Base-by-base conservation (phyloP, 2,329 filamentous ascomycete genomes). In the Epichloe festucae region DNA sequence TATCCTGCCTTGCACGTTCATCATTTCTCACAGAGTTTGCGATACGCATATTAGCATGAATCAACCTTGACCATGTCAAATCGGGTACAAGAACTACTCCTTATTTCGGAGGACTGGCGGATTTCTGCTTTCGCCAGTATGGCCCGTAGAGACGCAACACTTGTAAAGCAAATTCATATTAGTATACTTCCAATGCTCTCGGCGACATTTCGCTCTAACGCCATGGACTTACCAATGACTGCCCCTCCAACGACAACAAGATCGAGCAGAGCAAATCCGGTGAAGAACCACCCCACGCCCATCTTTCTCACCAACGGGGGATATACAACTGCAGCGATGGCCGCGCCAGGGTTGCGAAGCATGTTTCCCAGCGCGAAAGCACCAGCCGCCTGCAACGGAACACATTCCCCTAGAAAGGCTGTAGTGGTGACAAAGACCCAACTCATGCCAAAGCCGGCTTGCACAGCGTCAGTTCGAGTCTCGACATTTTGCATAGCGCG, bases 361-460 rank as follows among this genome's bases (percentile, higher is more conserved):
- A 71, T 61, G 47, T 67, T 67, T 4, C 63, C 65, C 6, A 72
- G 58, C 0, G 70, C 70, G 44, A 72, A 68, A 7, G 69, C 60
- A 17, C 63, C 66, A 3, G 70, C 70, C 15, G 69, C 65, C 46
- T 68, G 65, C 43, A 63, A 56, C 11, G 66, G 64, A 2, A 66
- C 62, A 50, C 65, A 70, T 52, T 70, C 67, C 12, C 12, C 71
- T 41, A 70, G 63, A 53, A 69, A 72, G 1, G 67, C 66, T 0
- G 68, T 70, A 21, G 63, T 70, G 3, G 67, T 65, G 17, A 72
- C 66, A 52, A 72, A 70, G 43, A 71, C 68, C 55, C 69, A 67
- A 6, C 67, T 67, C 52, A 68, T 66, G 6, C 67, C 68, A 36
- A 70, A 61, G 4, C 64, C 60, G 53, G 60, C 60, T 51, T 17